phyloP scores from a whole-genome alignment of 352 stramenopile species.

The Phytophthora litchii region DNA sequence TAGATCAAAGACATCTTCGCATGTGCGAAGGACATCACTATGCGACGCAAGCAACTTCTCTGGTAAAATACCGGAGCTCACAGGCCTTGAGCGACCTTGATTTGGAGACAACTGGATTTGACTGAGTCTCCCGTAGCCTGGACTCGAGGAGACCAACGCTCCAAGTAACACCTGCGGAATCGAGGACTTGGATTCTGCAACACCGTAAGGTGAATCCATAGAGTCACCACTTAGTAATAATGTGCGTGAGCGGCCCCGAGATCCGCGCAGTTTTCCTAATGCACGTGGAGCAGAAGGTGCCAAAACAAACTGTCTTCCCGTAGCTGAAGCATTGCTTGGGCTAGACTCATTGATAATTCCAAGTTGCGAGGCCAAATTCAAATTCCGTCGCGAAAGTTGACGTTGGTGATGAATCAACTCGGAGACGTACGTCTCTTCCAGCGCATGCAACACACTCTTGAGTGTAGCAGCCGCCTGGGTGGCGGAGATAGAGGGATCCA shows the following conservation, averaged over 20 bases:
- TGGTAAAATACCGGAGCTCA: constrained; percentile 35
- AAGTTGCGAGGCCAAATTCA: constrained; percentile 30
- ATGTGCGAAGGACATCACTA: constrained; percentile 40
- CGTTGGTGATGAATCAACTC: constrained; percentile 63
- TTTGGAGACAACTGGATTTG: constrained; percentile 22
- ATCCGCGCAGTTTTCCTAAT: constrained; percentile 21
- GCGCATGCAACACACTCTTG: constrained; percentile 48
- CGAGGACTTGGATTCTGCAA: constrained; percentile 27
- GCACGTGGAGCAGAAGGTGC: constrained; percentile 18
- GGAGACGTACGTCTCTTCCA: constrained; percentile 67
- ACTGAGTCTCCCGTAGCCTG: constrained; percentile 25
- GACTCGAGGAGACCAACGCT: constrained; percentile 29
- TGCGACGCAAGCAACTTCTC: constrained; percentile 33
- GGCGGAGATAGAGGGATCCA: constrained; percentile 28
- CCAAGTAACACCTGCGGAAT: constrained; percentile 60
- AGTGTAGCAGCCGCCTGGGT: constrained; percentile 32
- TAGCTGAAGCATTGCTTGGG: background rate
- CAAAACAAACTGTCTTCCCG: constrained; percentile 7
- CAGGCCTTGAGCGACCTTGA: constrained; percentile 8
- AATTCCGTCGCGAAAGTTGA: constrained; percentile 32
- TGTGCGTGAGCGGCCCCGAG: constrained; percentile 16
- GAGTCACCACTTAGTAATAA: constrained; percentile 21
- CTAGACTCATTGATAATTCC: constrained; percentile 20
- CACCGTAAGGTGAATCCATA: constrained; percentile 1
- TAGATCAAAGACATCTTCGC: constrained; percentile 67